Evolutionary conservation across 1,139 yeast genomes (phyloP), one percentile per base, ranked within the genome.

Genomic region (Yamadazyma diddensiae): DNA sequence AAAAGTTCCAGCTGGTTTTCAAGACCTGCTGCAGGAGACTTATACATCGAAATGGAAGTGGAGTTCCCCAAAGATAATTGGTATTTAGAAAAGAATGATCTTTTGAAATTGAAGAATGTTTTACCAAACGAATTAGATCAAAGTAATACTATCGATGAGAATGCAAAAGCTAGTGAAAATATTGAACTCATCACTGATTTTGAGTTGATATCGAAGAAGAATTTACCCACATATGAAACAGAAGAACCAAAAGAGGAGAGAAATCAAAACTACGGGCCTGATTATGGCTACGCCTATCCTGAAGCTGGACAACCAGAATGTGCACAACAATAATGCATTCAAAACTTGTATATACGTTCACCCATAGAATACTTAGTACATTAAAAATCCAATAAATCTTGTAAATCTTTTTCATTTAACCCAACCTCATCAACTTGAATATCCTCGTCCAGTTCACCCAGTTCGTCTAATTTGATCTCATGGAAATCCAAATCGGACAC

Each of bases 21-120:
- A 1, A 38, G 50, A 2, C 28, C 50, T 29, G 50, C 58, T 13
- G 67, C 70, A 30, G 97, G 97, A 16, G 88, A 87, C 53, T 59
- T 92, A 46, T 90, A 80, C 47, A 65, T 92, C 14, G 75, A 73
- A 36, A 57, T 87, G 15, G 77, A 77, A 15, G 77, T 92, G 34
- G 86, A 79, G 43, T 92, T 92, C 57, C 98, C 97, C 2, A 70
- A 72, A 24, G 94, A 86, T 54, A 74, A 79, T 47, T 85, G 94
- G 94, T 78, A 77, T 49, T 61, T 74, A 49, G 92, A 83, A 52
- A 74, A 71, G 50, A 70, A 75, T 38, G 92, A 82, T 51, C 35
- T 79, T 5, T 41, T 59, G 16, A 74, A 70, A 39, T 59, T 82
- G 39, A 64, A 62, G 38, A 74, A 77, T 41, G 61, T 80, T 14